Evolutionary conservation across 352 stramenopile genomes (phyloP).

Genomic region (Globisporangium paddicum): DNA sequence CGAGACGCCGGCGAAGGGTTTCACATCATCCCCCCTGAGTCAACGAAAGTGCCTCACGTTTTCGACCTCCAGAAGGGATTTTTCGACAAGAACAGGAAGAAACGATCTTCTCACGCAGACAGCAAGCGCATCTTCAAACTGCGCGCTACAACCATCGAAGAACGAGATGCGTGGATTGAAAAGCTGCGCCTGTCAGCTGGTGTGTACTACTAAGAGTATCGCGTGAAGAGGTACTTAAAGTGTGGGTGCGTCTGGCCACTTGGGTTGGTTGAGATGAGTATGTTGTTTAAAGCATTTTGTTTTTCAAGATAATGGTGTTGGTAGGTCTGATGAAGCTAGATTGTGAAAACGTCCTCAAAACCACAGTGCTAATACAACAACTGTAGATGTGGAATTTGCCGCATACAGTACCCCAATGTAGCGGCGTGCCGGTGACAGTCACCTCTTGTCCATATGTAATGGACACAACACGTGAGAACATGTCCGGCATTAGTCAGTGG

Average conservation of each 20-base stretch:
- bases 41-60: constrained; percentile 52
- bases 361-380: too few species aligned
- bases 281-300: too few species aligned
- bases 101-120: constrained; percentile 62
- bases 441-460: too few species aligned
- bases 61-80: constrained; percentile 71
- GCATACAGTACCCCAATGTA: too few species aligned
- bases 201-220: constrained; percentile 21
- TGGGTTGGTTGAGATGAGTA: too few species aligned
- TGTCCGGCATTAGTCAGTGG: neutral
- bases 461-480: too few species aligned
- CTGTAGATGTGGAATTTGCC: too few species aligned
- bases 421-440: too few species aligned
- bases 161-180: constrained; percentile 79
- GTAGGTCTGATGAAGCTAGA: too few species aligned
- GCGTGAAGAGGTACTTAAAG: neutral
- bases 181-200: constrained; percentile 57
- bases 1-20: constrained; percentile 78
- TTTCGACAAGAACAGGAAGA: constrained; percentile 81
- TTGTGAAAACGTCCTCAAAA: too few species aligned
- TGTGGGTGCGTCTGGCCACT: too few species aligned
- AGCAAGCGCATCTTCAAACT: constrained; percentile 79
- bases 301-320: too few species aligned
- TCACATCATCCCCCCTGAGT: constrained; percentile 61
- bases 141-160: constrained; percentile 77